These are phyloP conservation scores for Erysiphe pulchra DNA, from an alignment of 2,329 filamentous ascomycete species.

Conservation along the genomic window DNA sequence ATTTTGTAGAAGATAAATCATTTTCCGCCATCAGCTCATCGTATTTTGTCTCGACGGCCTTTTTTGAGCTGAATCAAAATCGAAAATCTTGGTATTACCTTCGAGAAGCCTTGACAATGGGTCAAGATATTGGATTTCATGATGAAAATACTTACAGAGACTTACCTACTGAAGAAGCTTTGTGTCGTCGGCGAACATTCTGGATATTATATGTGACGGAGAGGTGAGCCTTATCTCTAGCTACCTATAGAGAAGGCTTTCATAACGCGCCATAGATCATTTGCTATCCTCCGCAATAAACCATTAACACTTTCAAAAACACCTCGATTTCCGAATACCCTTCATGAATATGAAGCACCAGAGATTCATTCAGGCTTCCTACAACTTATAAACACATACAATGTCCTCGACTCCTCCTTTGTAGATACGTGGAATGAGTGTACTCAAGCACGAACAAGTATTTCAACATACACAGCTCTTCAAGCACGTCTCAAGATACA, in stretches of 20 bases:
- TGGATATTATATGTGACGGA: slow-evolving; percentile 39
- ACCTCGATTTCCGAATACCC: slow-evolving; percentile 26
- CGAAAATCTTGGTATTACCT: slow-evolving; percentile 34
- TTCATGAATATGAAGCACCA: slow-evolving; percentile 23
- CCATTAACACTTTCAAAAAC: slow-evolving; percentile 35
- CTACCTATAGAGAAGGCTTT: background rate
- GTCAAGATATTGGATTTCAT: slow-evolving; percentile 30
- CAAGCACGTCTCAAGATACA: slow-evolving; percentile 24
- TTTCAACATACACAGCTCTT: slow-evolving; percentile 19
- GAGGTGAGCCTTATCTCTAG: slow-evolving; percentile 16
- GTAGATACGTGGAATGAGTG: slow-evolving; percentile 38
- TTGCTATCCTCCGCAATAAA: slow-evolving; percentile 35
- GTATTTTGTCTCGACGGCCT: slow-evolving; percentile 33
- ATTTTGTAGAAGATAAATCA: slow-evolving; percentile 29
- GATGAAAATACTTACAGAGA: slow-evolving; percentile 28
- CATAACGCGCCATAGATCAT: slow-evolving; percentile 21
- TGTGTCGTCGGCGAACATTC: slow-evolving; percentile 29
- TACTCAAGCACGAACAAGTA: slow-evolving; percentile 16
- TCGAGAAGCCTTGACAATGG: slow-evolving; percentile 32
- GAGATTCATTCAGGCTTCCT: slow-evolving; percentile 31
- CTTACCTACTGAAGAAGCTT: slow-evolving; percentile 22
- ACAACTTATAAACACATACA: slow-evolving; percentile 32
- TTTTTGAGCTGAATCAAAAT: slow-evolving; percentile 33
- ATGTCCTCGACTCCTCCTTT: slow-evolving; percentile 36
- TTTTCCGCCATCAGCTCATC: slow-evolving; percentile 32